Base-by-base conservation (phyloP, 2,329 filamentous ascomycete genomes). In the Colletotrichum endophyticum region DNA sequence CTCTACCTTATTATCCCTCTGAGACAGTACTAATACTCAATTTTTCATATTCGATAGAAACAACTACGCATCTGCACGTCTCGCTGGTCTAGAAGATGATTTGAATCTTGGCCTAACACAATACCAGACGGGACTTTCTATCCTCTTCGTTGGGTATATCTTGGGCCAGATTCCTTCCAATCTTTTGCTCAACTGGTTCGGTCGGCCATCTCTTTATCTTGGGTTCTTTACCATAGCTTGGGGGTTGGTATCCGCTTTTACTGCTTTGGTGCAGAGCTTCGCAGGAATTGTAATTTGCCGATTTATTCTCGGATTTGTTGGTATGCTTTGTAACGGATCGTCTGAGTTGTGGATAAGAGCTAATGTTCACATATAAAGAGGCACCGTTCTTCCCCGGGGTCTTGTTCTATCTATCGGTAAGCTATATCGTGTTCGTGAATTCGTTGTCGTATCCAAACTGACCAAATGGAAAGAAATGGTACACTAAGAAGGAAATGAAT, bases 351-450 rank as follows among this genome's bases (percentile, higher is more conserved):
- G n/a, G n/a, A 25, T 53, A 19, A 15, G 16, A 13, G 13, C 36
- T 27, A 28, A 30, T 22, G 49, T 8, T 22, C 19, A n/a, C 16
- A 7, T 13, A 8, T 8, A 1, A 15, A 72, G 75, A 90, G 80
- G 88, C 88, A 1, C 86, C 88, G 3, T 89, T 88, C 80, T 85
- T 88, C 49, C 88, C 88, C 1, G 89, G 88, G n/a, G 86, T 71
- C 6, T 19, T 89, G 6, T 86, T 88, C 70, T 84, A 88, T 28
- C 82, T 90, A 6, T 87, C 85, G 27, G 30, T 66, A 34, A 56
- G 66, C n/a, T 34, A 15, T 13, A 61, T 27, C n/a, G 16, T 62
- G 7, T 19, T 13, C 13, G 32, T 30, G n/a, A 19, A 62, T 6
- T 8, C 7, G 3, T n/a, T n/a, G 12, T 32, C 4, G 13, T 22